Evolutionary conservation across 345 rosid genomes (phyloP), one percentile per base, ranked within the genome.

Genomic region (Eucalyptus melliodora): DNA sequence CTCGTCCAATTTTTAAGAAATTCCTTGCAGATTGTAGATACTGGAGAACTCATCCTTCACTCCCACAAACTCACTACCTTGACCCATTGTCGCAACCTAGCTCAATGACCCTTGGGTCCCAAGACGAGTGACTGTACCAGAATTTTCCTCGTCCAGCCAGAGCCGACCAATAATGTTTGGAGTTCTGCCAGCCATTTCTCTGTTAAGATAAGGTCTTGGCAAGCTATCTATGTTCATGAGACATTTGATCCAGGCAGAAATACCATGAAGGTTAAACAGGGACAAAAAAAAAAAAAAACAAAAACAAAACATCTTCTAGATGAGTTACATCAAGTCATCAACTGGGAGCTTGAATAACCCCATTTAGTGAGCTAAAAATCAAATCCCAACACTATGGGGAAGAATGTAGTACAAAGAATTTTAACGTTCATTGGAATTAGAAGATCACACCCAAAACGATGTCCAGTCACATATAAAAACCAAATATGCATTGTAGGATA

Each of bases 211-310:
- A 37, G 44, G 82, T 72, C 45, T 34, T 37, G 82, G 82, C 26
- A 19, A 34, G 82, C 82, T 34, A 2, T 72, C 45, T 72, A 72
- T 72, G 44, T 19, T 72, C 45, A 72, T 10, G 82, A 72, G 1
- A 72, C 26, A 17, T 72, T 72, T 34, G 44, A 72, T 72, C 82
- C 14, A 72, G 27, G 26, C 82, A 34, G 45, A 72, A 72, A 17
- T 37, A 72, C 82, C 26, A 34, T 37, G 82, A 34, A 72, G 45
- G 12, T 17, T n/a, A 65, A 65, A 65, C 23, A 8, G 19, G 31
- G 16, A 0, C 37, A 1, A 27, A 12, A 4, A 53, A 27, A 1
- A 2, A 27, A n/a, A n/a, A n/a, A n/a, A n/a, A n/a, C n/a, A n/a
- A n/a, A 60, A 62, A 60, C 3, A 15, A 72, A 9, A 72, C 44